Conservation (phyloP, 2,329 filamentous ascomycete species). For the Trichocomaceae sp. region DNA sequence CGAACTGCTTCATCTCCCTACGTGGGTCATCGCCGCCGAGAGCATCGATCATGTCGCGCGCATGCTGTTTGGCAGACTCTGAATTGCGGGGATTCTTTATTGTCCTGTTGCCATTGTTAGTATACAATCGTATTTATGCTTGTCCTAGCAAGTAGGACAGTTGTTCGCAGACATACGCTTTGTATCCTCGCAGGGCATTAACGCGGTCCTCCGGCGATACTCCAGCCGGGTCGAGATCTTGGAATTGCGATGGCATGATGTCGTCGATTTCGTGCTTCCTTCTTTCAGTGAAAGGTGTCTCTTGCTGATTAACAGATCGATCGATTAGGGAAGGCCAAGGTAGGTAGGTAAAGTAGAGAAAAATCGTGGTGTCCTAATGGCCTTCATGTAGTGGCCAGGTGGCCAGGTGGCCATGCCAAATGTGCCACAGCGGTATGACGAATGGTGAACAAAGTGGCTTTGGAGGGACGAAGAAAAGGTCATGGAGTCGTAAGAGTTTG, state of each 20-base stretch:
- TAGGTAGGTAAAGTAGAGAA: not conserved
- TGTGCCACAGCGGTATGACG: conserved; percentile 5
- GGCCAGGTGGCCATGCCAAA: not conserved
- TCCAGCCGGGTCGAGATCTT: conserved; percentile 12
- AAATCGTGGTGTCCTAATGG: not conserved
- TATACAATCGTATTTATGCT: not conserved
- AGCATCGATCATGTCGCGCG: conserved; percentile 16
- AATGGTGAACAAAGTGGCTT: conserved; percentile 5
- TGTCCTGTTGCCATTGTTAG: conserved; percentile 11
- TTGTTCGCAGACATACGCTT: conserved; percentile 9
- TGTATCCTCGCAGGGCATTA: conserved; percentile 16
- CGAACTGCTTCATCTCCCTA: conserved; percentile 14
- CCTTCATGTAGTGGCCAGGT: conserved; percentile 3
- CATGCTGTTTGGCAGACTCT: conserved; percentile 18
- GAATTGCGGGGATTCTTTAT: conserved; percentile 18
- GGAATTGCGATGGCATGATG: conserved; percentile 10
- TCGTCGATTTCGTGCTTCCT: not conserved
- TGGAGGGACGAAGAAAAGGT: not conserved
- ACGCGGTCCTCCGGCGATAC: conserved; percentile 15
- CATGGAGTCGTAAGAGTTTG: conserved; percentile 4
- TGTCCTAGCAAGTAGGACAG: not conserved
- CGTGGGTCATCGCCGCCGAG: conserved; percentile 15
- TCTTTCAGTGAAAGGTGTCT: not conserved
- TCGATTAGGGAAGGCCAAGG: not conserved
- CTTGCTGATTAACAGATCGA: not conserved